Evolutionary conservation across 345 rosid species (phyloP).

Genomic region (Excoecaria cochinchinensis): DNA sequence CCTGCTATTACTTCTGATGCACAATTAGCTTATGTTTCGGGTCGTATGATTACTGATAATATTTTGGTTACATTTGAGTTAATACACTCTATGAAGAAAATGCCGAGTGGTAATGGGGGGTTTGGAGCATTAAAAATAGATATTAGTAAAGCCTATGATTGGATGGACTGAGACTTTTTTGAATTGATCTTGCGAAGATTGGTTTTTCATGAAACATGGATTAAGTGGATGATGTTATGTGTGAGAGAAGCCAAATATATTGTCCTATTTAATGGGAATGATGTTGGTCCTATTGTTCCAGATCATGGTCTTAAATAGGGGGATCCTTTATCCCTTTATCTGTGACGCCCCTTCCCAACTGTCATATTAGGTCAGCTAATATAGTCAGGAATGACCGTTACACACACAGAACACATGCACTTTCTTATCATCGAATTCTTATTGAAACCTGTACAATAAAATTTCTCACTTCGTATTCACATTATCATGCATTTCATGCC

Average conservation of each 20-base stretch:
- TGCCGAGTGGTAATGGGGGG: not conserved
- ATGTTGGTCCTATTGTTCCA: not conserved
- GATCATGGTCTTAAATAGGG: not conserved
- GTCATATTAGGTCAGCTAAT: too few species aligned
- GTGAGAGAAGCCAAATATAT: not conserved
- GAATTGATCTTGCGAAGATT: not conserved
- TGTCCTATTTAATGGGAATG: too few species aligned
- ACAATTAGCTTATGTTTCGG: not conserved
- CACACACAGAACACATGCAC: too few species aligned
- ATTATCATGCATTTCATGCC: too few species aligned
- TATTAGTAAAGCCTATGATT: not conserved
- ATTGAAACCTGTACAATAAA: too few species aligned
- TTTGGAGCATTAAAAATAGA: not conserved
- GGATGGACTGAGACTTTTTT: not conserved
- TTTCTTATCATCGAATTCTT: too few species aligned
- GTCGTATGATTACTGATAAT: not conserved
- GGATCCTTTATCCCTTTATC: not conserved
- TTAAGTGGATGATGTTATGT: not conserved
- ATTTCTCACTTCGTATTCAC: too few species aligned
- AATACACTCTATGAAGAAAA: not conserved
- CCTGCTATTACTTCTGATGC: not conserved
- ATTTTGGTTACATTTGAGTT: not conserved
- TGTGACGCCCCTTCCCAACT: too few species aligned
- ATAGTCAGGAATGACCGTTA: too few species aligned
- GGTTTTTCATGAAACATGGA: not conserved